Base-by-base conservation (phyloP, 2,329 filamentous ascomycete species). In the Paracorniculantispora psalliotae region DNA sequence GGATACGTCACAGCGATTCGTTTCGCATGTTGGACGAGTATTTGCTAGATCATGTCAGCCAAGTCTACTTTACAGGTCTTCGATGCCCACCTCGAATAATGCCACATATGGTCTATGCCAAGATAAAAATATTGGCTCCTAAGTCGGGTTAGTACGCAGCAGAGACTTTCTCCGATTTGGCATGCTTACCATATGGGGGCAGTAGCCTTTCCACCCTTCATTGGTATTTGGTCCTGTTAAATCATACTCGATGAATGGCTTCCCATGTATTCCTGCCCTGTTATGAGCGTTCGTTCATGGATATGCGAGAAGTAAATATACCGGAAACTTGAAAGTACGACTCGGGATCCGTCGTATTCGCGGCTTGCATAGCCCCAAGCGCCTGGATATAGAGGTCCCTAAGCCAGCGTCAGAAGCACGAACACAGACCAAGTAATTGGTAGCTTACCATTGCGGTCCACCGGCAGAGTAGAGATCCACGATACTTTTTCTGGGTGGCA, bases 101-200 rank as follows among this genome's bases (percentile, higher is more conserved):
- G 77, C 71, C 44, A 83, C 65, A 60, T 81, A 85, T 3, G 81
- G 77, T 6, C 82, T 79, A 67, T 86, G 83, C 83, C 81, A 85
- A 19, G 78, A 69, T 7, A 77, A 65, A 62, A 84, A 81, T 25
- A 79, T 66, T n/a, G 74, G 69, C 66, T 82, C 77, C 79, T 81
- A 43, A 17, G 23, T 21, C 23, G 13, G 47, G 58, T 61, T 25
- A 60, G 52, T 21, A 35, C 9, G 8, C 15, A 10, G 9, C 7
- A 25, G 25, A 33, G 35, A 4, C n/a, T 43, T 1, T 13, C 28
- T 5, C 1, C 3, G 5, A 13, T 15, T 1, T 23, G 17, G 3
- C 10, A 8, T 64, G 15, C 55, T 25, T 51, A 81, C 79, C 60
- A 72, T 72, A 50, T 82, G 78, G 17, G 77, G 78, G 54, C 78